These are phyloP conservation scores for Colletotrichum liriopes DNA, from an alignment of 2,329 filamentous ascomycete species.

Conservation along the genomic window DNA sequence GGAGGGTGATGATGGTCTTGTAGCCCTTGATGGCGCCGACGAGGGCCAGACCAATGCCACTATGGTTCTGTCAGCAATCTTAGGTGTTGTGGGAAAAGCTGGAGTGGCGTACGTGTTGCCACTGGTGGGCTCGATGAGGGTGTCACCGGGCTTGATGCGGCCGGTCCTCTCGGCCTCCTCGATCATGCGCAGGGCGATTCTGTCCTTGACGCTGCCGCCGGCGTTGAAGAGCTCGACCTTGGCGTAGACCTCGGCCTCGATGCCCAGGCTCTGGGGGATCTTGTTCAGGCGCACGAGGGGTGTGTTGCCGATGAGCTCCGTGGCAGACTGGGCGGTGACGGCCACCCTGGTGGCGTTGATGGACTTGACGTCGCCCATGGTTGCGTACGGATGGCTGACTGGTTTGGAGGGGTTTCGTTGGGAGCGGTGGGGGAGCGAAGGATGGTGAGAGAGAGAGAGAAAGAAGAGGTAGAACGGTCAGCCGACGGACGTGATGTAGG, in stretches of 20 bases:
- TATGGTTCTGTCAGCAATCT: conserved; percentile 49
- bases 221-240: conserved; percentile 96
- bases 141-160: conserved; percentile 96
- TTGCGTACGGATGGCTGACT: conserved; percentile 19
- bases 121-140: conserved; percentile 96
- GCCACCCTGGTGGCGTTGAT: conserved; percentile 43
- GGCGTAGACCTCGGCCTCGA: conserved; percentile 90
- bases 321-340: conserved; percentile 73
- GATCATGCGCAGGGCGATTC: conserved; percentile 97
- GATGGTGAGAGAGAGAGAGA: conserved; percentile 4
- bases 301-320: conserved; percentile 93
- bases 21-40: conserved; percentile 97
- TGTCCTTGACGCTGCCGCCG: conserved; percentile 93
- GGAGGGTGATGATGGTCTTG: conserved; percentile 97
- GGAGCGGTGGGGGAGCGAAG: not conserved
- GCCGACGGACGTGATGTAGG: conserved; percentile 14
- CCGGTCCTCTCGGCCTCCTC: conserved; percentile 93
- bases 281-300: conserved; percentile 96
- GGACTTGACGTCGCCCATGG: conserved; percentile 43
- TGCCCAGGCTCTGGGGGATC: conserved; percentile 90
- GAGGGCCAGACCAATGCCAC: conserved; percentile 92
- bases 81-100: not conserved
- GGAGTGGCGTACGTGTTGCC: conserved; percentile 81
- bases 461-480: not conserved
- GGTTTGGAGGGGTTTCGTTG: not conserved